These are phyloP conservation scores for Erythrobasidium hasegawianum DNA, from an alignment of 1,284 basidiomycete species.

Conservation along the genomic window DNA sequence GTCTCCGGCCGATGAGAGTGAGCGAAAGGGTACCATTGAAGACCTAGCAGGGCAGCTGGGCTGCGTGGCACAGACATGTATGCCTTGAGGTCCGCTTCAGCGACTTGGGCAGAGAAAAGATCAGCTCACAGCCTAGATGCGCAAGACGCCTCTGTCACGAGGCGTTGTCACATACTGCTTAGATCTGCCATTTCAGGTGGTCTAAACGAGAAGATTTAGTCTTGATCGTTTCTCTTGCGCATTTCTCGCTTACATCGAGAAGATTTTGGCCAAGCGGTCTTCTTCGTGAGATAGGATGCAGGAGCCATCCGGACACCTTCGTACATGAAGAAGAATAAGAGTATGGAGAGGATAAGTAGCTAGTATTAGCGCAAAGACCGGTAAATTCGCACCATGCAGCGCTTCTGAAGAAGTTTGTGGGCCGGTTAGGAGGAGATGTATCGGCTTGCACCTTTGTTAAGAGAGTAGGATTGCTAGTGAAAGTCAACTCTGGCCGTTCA, in stretches of 20 bases:
- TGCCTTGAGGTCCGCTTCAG: background rate
- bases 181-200: slow-evolving; percentile 20
- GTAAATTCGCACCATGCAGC: slow-evolving; percentile 24
- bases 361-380: no score
- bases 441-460: slow-evolving; percentile 9
- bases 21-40: slow-evolving; percentile 72
- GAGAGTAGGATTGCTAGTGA: background rate
- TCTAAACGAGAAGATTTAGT: background rate
- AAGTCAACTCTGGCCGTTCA: background rate
- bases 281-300: slow-evolving; percentile 31
- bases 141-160: no score
- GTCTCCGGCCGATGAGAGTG: slow-evolving; percentile 58
- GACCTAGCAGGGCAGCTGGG: slow-evolving; percentile 18
- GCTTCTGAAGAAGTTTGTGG: slow-evolving; percentile 29
- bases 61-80: slow-evolving; percentile 10
- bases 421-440: background rate
- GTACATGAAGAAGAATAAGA: background rate
- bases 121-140: background rate
- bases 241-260: slow-evolving; percentile 17
- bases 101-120: background rate
- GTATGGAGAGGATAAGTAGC: no score
- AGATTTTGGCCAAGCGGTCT: slow-evolving; percentile 26
- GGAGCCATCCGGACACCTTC: slow-evolving; percentile 32
- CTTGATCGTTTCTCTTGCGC: no score
- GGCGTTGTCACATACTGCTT: slow-evolving; percentile 6